A percentile compares a stretch with the other conserved stretches of the same genome.
phyloP scores from a whole-genome alignment of 805 yeast genomes.

The Wickerhamomyces canadensis region DNA sequence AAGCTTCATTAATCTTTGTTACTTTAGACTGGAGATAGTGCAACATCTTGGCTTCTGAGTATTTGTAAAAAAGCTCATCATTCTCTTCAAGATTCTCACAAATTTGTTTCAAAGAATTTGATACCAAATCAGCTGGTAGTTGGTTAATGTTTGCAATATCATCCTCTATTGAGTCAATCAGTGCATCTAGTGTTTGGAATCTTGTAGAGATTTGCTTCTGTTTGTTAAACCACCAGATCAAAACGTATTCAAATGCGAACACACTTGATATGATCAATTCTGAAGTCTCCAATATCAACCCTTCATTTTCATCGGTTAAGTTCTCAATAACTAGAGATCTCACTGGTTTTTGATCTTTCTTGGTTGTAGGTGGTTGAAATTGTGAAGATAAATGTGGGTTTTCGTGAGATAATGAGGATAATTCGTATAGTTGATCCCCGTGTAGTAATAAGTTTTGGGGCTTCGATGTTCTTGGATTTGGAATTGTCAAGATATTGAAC shows the following conservation, averaged over 20 bases:
- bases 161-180: constrained; percentile 32
- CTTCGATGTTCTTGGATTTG: constrained; percentile 14
- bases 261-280: constrained; percentile 34
- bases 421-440: constrained; percentile 30
- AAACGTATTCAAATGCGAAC: constrained; percentile 35
- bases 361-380: constrained; percentile 23
- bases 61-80: constrained; percentile 40
- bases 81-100: constrained; percentile 38
- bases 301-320: constrained; percentile 16
- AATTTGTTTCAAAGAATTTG: constrained; percentile 24
- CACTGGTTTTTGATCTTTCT: constrained; percentile 28
- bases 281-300: constrained; percentile 36
- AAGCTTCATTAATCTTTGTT: constrained; percentile 25
- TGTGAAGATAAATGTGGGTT: constrained; percentile 27
- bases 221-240: constrained; percentile 32
- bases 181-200: constrained; percentile 36
- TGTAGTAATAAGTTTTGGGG: constrained; percentile 11
- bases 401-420: constrained; percentile 32
- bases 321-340: constrained; percentile 32
- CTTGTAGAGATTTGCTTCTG: constrained; percentile 24
- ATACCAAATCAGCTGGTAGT: constrained; percentile 12
- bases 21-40: constrained; percentile 35
- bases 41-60: constrained; percentile 33
- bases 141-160: constrained; percentile 7
- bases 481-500: constrained; percentile 10